Conservation (phyloP, 495 filamentous ascomycete genomes). For the Hypoxylon cercidicola region DNA sequence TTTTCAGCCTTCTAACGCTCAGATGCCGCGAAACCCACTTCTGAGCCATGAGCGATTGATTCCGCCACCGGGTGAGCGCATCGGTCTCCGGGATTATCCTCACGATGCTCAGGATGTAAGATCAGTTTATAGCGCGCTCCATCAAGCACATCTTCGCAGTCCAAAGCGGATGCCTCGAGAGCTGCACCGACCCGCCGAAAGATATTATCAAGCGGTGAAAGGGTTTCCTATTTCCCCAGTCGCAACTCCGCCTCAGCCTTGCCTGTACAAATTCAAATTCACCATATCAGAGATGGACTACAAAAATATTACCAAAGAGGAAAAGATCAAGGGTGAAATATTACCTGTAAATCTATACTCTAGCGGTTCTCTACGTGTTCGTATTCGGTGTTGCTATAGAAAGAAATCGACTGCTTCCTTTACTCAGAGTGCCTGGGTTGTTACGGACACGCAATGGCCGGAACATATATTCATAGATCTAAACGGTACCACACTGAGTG, state of each 20-base stretch:
- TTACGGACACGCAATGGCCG: conserved; percentile 75
- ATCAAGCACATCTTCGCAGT: conserved; percentile 67
- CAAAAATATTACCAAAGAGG: conserved; percentile 31
- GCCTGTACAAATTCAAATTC: conserved; percentile 48
- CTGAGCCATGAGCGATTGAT: conserved; percentile 41
- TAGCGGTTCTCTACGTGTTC: conserved; percentile 53
- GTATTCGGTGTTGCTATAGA: conserved; percentile 49
- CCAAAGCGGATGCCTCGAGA: conserved; percentile 57
- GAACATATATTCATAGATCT: conserved; percentile 73
- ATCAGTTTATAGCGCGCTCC: conserved; percentile 61
- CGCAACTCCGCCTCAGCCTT: conserved; percentile 42
- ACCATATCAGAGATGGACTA: conserved; percentile 48
- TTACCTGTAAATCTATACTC: conserved; percentile 47
- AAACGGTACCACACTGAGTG: conserved; percentile 67
- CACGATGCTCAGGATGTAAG: conserved; percentile 54
- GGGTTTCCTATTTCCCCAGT: conserved; percentile 55
- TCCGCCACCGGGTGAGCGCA: conserved; percentile 42
- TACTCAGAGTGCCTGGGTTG: conserved; percentile 66
- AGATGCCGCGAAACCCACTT: not conserved
- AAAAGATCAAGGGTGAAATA: conserved; percentile 13
- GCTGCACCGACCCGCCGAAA: conserved; percentile 37
- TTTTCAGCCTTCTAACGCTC: too few species aligned
- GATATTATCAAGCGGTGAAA: conserved; percentile 60
- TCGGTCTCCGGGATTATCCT: conserved; percentile 47
- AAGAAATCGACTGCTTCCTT: conserved; percentile 10